Evolutionary conservation across 2,329 filamentous ascomycete species (phyloP).

Genomic region (Alternaria solani): DNA sequence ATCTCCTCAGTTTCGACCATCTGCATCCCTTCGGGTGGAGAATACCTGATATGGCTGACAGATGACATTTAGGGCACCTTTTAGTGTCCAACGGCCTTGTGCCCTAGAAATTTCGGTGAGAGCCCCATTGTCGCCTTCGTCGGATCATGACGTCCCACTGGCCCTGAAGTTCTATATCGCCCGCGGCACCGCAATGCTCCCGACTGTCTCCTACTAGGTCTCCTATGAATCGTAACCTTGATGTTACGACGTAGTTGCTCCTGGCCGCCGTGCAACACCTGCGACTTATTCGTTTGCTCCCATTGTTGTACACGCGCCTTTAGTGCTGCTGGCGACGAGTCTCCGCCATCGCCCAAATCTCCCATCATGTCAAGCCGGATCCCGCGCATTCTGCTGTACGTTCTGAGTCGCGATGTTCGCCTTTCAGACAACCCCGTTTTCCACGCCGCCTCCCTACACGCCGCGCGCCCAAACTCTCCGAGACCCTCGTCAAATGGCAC

Average conservation of each 20-base stretch:
- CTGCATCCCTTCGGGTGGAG: constrained; percentile 27
- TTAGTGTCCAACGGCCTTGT: constrained; percentile 34
- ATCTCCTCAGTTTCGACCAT: constrained; percentile 39
- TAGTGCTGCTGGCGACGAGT: constrained; percentile 18
- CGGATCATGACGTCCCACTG: constrained; percentile 34
- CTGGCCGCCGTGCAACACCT: constrained; percentile 42
- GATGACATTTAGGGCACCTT: constrained; percentile 33
- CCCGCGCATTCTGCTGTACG: constrained; percentile 68
- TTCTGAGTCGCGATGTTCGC: constrained; percentile 76
- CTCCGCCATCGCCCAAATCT: neutral
- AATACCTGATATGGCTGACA: constrained; percentile 34
- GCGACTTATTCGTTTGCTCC: constrained; percentile 36
- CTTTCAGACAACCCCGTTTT: constrained; percentile 78
- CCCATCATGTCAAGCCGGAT: constrained; percentile 31
- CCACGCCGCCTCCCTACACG: constrained; percentile 58
- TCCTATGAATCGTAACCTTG: constrained; percentile 29
- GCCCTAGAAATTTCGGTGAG: constrained; percentile 32
- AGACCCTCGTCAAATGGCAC: constrained; percentile 18
- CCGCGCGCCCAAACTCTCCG: constrained; percentile 16
- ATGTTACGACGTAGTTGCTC: constrained; percentile 45
- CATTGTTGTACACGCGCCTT: constrained; percentile 31
- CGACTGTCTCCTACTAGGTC: constrained; percentile 18
- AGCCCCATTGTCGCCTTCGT: constrained; percentile 27
- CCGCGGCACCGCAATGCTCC: constrained; percentile 32
- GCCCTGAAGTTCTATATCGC: constrained; percentile 22